phyloP scores from a whole-genome alignment of 257 asterid species.

The Cordia subcordata region DNA sequence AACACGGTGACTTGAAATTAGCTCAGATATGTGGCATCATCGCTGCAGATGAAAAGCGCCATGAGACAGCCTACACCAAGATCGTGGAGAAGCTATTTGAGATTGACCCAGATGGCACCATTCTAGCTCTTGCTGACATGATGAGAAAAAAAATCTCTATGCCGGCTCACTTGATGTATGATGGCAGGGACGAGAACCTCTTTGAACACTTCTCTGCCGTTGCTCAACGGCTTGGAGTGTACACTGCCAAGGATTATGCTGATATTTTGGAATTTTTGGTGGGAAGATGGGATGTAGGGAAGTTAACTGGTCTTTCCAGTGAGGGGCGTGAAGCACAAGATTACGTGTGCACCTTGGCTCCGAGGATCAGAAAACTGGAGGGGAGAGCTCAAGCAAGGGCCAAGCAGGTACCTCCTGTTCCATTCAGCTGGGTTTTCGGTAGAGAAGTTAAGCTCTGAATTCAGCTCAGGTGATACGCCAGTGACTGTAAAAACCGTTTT shows the following conservation, averaged over 20 bases:
- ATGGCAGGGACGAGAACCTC: constrained; percentile 42
- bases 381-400: constrained; percentile 48
- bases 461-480: not conserved
- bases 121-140: constrained; percentile 45
- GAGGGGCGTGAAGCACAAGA: constrained; percentile 54
- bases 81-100: constrained; percentile 50
- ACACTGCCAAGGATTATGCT: constrained; percentile 57
- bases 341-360: constrained; percentile 43
- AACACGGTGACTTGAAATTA: constrained; percentile 46
- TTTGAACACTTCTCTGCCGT: constrained; percentile 51
- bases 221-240: constrained; percentile 51
- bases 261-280: constrained; percentile 47
- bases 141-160: constrained; percentile 57
- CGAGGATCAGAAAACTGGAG: constrained; percentile 44
- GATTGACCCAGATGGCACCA: constrained; percentile 45
- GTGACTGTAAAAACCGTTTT: too few species aligned
- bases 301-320: constrained; percentile 46
- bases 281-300: constrained; percentile 53
- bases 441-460: constrained; percentile 39
- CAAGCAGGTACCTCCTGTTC: constrained; percentile 28
- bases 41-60: constrained; percentile 61
- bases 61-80: constrained; percentile 56
- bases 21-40: constrained; percentile 58
- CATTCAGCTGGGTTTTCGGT: constrained; percentile 51
- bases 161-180: constrained; percentile 62